Evolutionary conservation across 306 rosid species (phyloP), one percentile per base, ranked within the genome.

Genomic region (Castanea mollissima): DNA sequence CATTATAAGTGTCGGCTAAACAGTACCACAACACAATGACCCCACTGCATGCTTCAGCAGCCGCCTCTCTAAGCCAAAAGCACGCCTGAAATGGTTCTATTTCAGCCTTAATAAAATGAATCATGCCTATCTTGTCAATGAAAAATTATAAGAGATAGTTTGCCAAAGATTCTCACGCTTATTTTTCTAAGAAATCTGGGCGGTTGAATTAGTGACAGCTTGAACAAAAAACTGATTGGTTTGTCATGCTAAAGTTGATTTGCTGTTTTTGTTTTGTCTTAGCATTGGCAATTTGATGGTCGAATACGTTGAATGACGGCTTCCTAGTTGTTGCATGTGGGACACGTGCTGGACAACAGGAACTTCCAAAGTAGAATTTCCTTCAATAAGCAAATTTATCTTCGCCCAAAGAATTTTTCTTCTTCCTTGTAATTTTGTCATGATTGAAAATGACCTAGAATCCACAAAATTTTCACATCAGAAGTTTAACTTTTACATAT

Each of bases 271-370:
- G 60, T 74, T 63, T 29, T 29, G 12, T 70, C 38, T 72, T 35
- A 32, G 5, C 59, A 21, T 35, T 64, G 58, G 62, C 35, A 38
- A 51, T 54, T 62, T 7, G 31, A 55, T 35, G 54, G 54, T 85
- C 83, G 69, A 68, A 74, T 88, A 20, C 85, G 8, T 49, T 90
- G 92, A 82, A 85, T 88, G 88, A 46, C 87, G 89, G 89, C 90
- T 81, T 19, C 73, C 52, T 57, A 29, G 68, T 35, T 68, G 1
- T 34, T 27, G 56, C 90, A 79, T 49, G 89, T 86, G 85, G 74
- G 54, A 25, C 87, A 77, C 56, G 4, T 71, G 65, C 23, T 56
- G 55, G 23, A 58, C 73, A 73, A 59, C 78, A 52, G 62, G 5
- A 20, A 8, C 44, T 76, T 76, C 78, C 72, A 52, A 60, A 6